Evolutionary conservation across 495 filamentous ascomycete species (phyloP).

Genomic region (Wilcoxina mikolae): DNA sequence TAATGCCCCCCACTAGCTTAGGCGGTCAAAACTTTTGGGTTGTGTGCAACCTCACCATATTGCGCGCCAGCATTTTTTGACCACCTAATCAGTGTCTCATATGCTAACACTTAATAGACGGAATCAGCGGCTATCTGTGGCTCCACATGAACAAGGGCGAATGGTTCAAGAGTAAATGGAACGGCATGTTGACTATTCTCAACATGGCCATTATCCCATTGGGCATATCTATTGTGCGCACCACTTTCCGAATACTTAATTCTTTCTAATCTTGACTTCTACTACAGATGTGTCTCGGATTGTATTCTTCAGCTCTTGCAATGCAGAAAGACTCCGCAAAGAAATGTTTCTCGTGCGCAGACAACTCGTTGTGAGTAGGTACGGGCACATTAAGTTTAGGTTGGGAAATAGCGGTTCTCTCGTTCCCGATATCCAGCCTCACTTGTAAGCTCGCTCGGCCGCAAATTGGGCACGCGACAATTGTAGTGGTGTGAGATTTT

Average conservation of each 20-base stretch:
- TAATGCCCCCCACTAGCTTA: background rate
- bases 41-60: no score
- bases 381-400: no score
- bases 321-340: slow-evolving; percentile 6
- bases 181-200: slow-evolving; percentile 34
- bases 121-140: slow-evolving; percentile 51
- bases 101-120: slow-evolving; percentile 28
- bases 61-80: no score
- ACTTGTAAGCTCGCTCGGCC: no score
- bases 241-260: no score
- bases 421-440: no score
- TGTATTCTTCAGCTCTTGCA: slow-evolving; percentile 15
- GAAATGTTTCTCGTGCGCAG: slow-evolving; percentile 14
- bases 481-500: no score
- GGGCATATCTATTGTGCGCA: slow-evolving; percentile 29
- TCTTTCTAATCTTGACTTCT: no score
- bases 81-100: no score
- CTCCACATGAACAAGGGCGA: slow-evolving; percentile 46
- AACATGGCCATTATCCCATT: slow-evolving; percentile 42
- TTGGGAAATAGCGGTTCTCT: no score
- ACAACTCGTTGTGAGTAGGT: slow-evolving; percentile 31
- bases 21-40: no score
- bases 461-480: no score
- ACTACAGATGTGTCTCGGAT: slow-evolving; percentile 15
- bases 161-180: slow-evolving; percentile 33